These are phyloP conservation scores for Bifiguratus adelaidae DNA, from an alignment of 192 early-diverging fungal species.

Conservation along the genomic window DNA sequence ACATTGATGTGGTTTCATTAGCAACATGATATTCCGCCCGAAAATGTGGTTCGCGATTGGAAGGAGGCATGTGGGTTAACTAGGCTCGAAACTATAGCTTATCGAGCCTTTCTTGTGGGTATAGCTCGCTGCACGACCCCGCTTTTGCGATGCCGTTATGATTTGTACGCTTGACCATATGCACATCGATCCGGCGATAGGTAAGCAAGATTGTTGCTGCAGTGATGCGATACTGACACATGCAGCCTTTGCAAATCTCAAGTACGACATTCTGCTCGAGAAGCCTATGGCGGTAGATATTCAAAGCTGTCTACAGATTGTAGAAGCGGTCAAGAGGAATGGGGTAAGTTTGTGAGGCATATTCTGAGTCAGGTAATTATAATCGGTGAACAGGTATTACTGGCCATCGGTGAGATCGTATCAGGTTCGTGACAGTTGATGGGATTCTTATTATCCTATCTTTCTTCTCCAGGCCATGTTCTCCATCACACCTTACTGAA, in stretches of 20 bases:
- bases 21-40: conserved; percentile 10
- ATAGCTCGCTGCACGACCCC: conserved; percentile 21
- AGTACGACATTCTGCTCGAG: conserved; percentile 54
- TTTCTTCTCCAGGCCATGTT: conserved; percentile 39
- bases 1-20: conserved; percentile 2
- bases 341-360: conserved; percentile 25
- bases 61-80: conserved; percentile 4
- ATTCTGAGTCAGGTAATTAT: too few relatives aligned
- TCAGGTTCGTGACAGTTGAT: too few relatives aligned
- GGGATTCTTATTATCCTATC: too few relatives aligned
- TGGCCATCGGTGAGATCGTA: too few relatives aligned
- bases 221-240: background rate
- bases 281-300: conserved; percentile 52
- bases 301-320: conserved; percentile 36
- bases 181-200: conserved; percentile 34
- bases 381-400: too few relatives aligned
- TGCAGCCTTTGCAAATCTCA: conserved; percentile 27
- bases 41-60: conserved; percentile 29
- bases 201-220: background rate
- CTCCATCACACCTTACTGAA: conserved; percentile 51
- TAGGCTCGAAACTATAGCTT: too few relatives aligned
- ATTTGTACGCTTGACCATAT: conserved; percentile 35
- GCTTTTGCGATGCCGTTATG: conserved; percentile 33
- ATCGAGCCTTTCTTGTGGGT: conserved; percentile 5
- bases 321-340: conserved; percentile 23